A percentile compares a stretch with the other conserved stretches of the same genome.
Conservation (phyloP, 1,284 basidiomycete species). For the Malassezia brasiliensis region DNA sequence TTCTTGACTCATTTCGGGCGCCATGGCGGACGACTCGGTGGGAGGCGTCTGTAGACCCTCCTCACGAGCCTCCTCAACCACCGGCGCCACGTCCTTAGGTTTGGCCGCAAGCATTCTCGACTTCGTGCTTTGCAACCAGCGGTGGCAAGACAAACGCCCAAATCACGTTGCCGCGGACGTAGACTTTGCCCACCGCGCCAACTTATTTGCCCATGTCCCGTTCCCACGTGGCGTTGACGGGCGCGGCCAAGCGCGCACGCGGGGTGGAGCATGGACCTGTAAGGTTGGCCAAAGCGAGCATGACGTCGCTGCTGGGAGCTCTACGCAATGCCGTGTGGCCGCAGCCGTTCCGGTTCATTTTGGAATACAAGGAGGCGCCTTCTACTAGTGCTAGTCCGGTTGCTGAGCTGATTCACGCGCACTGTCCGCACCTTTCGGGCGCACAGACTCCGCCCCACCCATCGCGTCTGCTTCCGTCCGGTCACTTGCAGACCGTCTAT, state of each 20-base stretch:
- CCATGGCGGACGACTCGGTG: neutral
- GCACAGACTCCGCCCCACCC: conserved; percentile 19
- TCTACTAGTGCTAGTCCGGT: neutral
- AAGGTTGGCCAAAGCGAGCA: too few species aligned
- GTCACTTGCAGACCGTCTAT: conserved; percentile 44
- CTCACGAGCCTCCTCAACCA: neutral
- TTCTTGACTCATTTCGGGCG: conserved; percentile 12
- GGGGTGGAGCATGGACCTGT: too few species aligned
- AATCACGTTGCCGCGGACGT: neutral
- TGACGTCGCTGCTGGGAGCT: neutral
- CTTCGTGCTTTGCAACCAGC: too few species aligned
- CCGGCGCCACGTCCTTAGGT: neutral
- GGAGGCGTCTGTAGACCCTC: neutral
- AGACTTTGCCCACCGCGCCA: neutral
- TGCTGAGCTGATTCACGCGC: neutral
- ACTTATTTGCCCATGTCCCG: neutral
- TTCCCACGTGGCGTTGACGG: neutral
- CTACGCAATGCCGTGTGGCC: conserved; percentile 6
- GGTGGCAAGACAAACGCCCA: neutral
- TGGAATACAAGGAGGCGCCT: conserved; percentile 1
- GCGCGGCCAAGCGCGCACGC: too few species aligned
- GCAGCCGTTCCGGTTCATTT: neutral
- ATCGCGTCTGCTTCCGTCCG: conserved; percentile 30
- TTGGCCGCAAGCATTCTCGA: neutral
- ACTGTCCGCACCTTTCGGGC: conserved; percentile 14